Evolutionary conservation across 345 rosid species (phyloP).

Genomic region (Hevea brasiliensis): DNA sequence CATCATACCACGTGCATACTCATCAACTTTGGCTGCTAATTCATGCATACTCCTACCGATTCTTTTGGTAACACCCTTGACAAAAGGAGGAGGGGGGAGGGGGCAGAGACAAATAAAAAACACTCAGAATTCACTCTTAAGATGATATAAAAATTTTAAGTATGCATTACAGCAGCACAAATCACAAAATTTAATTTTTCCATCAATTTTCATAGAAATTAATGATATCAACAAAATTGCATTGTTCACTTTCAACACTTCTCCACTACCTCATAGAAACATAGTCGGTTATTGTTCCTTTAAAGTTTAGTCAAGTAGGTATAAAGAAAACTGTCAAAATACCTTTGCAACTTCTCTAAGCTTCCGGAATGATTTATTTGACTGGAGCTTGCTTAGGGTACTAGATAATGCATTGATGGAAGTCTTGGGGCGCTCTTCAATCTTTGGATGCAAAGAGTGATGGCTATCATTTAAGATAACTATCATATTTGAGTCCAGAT

Average conservation of each 20-base stretch:
- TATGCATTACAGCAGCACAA: background rate
- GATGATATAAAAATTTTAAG: background rate
- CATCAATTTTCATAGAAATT: background rate
- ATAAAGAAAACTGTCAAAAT: conserved; percentile 10
- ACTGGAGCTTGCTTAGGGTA: conserved; percentile 82
- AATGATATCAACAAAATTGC: background rate
- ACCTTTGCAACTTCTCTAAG: conserved; percentile 93
- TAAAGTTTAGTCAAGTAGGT: conserved; percentile 1
- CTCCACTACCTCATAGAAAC: background rate
- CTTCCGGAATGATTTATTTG: conserved; percentile 77
- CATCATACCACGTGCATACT: conserved; percentile 94
- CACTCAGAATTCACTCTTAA: background rate
- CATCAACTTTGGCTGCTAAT: conserved; percentile 94
- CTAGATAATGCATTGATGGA: conserved; percentile 78
- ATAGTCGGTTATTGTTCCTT: background rate
- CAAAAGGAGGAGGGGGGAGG: background rate
- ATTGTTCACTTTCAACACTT: conserved; percentile 4
- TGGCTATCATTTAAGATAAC: conserved; percentile 85
- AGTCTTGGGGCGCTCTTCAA: conserved; percentile 71
- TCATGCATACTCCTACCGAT: conserved; percentile 85
- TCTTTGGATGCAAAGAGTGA: conserved; percentile 69
- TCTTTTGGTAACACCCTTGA: conserved; percentile 76
- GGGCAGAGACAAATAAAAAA: background rate
- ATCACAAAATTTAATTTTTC: background rate
- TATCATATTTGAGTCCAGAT: conserved; percentile 83